A percentile compares a stretch with the other conserved stretches of the same genome.
Evolutionary conservation across 441 rosid genomes (phyloP).

Genomic region (Omphalea diandra): DNA sequence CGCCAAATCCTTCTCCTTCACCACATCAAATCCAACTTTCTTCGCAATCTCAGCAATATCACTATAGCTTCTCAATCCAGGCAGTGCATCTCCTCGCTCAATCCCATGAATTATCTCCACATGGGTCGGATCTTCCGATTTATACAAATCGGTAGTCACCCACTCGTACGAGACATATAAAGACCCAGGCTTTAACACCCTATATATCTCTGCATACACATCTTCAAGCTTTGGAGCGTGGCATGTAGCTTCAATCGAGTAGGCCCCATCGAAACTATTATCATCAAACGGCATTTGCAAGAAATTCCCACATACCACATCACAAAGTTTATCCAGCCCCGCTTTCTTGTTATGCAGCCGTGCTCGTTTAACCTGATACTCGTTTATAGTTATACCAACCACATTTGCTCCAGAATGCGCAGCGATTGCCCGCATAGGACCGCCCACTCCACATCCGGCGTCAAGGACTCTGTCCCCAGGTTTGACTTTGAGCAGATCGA

Average conservation of each 20-base stretch:
- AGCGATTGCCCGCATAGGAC: constrained; percentile 93
- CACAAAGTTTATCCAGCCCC: constrained; percentile 64
- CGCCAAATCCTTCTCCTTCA: constrained; percentile 84
- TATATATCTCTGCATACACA: constrained; percentile 69
- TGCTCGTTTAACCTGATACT: constrained; percentile 85
- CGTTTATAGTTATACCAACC: constrained; percentile 85
- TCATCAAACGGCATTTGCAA: constrained; percentile 75
- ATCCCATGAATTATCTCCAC: constrained; percentile 76
- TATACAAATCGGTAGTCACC: constrained; percentile 78
- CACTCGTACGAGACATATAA: constrained; percentile 76
- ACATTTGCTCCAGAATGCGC: constrained; percentile 72
- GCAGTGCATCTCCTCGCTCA: constrained; percentile 83
- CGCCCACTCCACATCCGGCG: constrained; percentile 89
- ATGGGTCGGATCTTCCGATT: constrained; percentile 45
- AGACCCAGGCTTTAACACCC: constrained; percentile 79
- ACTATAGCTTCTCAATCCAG: constrained; percentile 58
- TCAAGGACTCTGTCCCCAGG: constrained; percentile 60
- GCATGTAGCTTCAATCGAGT: constrained; percentile 89
- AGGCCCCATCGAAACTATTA: constrained; percentile 77
- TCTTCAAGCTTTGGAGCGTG: constrained; percentile 86
- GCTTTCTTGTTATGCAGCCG: constrained; percentile 76
- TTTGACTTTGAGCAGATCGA: constrained; percentile 52
- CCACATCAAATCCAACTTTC: constrained; percentile 74
- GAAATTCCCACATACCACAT: constrained; percentile 82
- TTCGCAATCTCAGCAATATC: constrained; percentile 64